A percentile compares a stretch with the other conserved stretches of the same genome.
phyloP scores from a whole-genome alignment of 495 filamentous ascomycete genomes.

The Podospora sp. region DNA sequence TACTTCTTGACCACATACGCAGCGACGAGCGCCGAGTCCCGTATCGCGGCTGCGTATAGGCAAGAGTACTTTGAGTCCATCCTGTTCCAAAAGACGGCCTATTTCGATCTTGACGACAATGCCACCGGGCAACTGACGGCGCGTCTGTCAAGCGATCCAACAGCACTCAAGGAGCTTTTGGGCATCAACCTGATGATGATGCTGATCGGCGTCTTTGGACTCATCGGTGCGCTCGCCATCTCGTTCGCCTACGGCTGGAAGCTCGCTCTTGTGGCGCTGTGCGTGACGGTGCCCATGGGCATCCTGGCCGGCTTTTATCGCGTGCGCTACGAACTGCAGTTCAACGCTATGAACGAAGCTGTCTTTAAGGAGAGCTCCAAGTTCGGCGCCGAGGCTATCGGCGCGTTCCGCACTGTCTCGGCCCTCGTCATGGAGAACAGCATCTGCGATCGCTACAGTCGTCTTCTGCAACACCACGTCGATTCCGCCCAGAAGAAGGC shows the following conservation, averaged over 20 bases:
- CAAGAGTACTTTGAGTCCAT: constrained; percentile 62
- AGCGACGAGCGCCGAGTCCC: constrained; percentile 41
- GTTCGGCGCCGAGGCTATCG: constrained; percentile 63
- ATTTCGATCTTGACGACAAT: constrained; percentile 67
- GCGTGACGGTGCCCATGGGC: constrained; percentile 53
- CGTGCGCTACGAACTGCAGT: constrained; percentile 57
- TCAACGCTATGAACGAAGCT: constrained; percentile 57
- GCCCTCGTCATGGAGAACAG: constrained; percentile 58
- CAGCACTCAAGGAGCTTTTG: constrained; percentile 63
- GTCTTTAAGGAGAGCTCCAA: constrained; percentile 61
- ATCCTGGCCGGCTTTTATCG: constrained; percentile 55
- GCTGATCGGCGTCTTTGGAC: constrained; percentile 51
- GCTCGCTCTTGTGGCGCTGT: constrained; percentile 52
- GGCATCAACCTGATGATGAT: constrained; percentile 58
- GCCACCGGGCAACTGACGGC: constrained; percentile 64
- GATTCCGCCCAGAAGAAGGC: constrained; percentile 46
- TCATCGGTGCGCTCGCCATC: constrained; percentile 53
- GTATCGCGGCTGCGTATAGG: constrained; percentile 54
- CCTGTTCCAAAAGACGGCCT: constrained; percentile 59
- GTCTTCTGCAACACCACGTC: constrained; percentile 44
- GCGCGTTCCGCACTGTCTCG: constrained; percentile 61
- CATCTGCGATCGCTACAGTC: constrained; percentile 51
- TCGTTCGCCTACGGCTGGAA: constrained; percentile 62
- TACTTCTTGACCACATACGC: constrained; percentile 44
- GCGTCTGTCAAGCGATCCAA: constrained; percentile 60